Conservation (phyloP, 768 basidiomycete species). For the Lyophyllum atratum region DNA sequence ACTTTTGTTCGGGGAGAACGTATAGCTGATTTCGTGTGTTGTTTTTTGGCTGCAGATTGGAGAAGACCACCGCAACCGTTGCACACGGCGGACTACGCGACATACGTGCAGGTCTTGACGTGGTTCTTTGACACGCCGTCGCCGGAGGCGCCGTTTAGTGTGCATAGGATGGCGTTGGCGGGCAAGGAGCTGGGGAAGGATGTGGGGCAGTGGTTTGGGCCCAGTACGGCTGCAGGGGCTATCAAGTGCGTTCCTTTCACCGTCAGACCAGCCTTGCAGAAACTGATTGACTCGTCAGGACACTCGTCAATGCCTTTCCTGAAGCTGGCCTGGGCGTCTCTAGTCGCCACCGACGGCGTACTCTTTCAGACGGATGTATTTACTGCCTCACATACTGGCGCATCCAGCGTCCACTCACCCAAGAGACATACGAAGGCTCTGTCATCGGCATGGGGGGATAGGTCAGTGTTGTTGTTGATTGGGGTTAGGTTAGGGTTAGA, state of each 20-base stretch:
- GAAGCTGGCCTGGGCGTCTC: conserved; percentile 81
- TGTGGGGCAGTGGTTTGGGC: conserved; percentile 98
- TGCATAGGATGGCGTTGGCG: conserved; percentile 94
- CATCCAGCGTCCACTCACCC: conserved; percentile 26
- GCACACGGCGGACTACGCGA: conserved; percentile 68
- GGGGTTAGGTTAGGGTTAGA: conserved; percentile 88
- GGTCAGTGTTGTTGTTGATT: conserved; percentile 83
- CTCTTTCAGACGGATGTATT: conserved; percentile 88
- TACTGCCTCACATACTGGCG: conserved; percentile 60
- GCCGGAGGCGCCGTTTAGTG: conserved; percentile 85
- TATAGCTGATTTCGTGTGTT: too few species aligned
- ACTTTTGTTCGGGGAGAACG: too few species aligned
- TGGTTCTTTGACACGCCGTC: conserved; percentile 96
- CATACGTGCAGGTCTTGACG: conserved; percentile 87
- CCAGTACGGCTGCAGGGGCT: conserved; percentile 95
- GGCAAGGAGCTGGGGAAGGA: conserved; percentile 95
- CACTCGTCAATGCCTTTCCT: conserved; percentile 77
- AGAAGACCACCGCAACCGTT: conserved; percentile 67
- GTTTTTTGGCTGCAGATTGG: conserved; percentile 91
- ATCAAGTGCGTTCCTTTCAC: conserved; percentile 63
- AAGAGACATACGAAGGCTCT: conserved; percentile 23
- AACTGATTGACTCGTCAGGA: conserved; percentile 38
- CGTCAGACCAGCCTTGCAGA: background rate
- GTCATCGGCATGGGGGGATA: conserved; percentile 66
- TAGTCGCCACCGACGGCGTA: conserved; percentile 78